Conservation (phyloP, 2,329 filamentous ascomycete genomes). For the Lasiodiplodia citricola region DNA sequence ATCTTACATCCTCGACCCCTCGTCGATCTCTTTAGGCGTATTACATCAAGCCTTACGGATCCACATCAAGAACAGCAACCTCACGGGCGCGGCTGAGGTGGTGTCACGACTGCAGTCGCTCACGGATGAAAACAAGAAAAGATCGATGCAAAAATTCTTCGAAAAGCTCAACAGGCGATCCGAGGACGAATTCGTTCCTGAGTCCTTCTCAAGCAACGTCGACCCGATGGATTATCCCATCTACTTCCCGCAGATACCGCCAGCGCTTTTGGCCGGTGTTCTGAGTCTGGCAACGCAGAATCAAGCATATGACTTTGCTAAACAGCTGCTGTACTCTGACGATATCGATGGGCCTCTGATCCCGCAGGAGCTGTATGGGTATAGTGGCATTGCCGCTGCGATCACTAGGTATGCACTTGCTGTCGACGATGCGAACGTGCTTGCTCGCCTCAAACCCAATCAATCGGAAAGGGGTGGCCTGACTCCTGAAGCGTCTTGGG, state of each 20-base stretch:
- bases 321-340: slow-evolving; percentile 58
- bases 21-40: slow-evolving; percentile 48
- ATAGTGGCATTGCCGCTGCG: slow-evolving; percentile 57
- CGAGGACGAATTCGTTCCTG: slow-evolving; percentile 28
- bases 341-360: slow-evolving; percentile 63
- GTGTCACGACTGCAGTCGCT: slow-evolving; percentile 46
- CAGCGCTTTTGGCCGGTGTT: slow-evolving; percentile 55
- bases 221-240: slow-evolving; percentile 42
- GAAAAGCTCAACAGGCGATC: slow-evolving; percentile 34
- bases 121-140: slow-evolving; percentile 51
- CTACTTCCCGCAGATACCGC: slow-evolving; percentile 53
- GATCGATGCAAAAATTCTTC: slow-evolving; percentile 51
- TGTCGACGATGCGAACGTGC: slow-evolving; percentile 49
- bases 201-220: slow-evolving; percentile 41
- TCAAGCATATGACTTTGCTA: slow-evolving; percentile 55
- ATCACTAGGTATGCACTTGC: slow-evolving; percentile 61
- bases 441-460: slow-evolving; percentile 32
- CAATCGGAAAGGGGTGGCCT: slow-evolving; percentile 5
- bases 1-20: slow-evolving; percentile 53
- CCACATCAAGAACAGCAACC: slow-evolving; percentile 46
- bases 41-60: slow-evolving; percentile 50
- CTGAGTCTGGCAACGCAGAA: slow-evolving; percentile 57
- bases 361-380: slow-evolving; percentile 48
- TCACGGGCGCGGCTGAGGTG: slow-evolving; percentile 45
- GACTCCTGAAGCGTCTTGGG: slow-evolving; percentile 38